A percentile compares a stretch with the other conserved stretches of the same genome.
These are phyloP conservation scores for Solanum tarijense DNA, from an alignment of 257 asterid species.

Conservation along the genomic window DNA sequence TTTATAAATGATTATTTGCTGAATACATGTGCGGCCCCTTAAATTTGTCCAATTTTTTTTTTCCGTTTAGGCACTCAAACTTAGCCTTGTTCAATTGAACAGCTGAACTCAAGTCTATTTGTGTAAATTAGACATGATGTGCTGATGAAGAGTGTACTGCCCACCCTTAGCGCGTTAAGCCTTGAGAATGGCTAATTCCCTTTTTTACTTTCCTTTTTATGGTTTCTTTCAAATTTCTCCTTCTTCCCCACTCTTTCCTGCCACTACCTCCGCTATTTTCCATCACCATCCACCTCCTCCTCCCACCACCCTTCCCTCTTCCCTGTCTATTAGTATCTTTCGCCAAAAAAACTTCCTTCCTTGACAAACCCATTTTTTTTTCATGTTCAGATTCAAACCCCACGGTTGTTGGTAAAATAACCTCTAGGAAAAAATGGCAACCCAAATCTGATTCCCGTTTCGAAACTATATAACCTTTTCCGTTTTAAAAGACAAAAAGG, in stretches of 20 bases:
- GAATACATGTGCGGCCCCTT: background rate
- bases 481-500: background rate
- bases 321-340: background rate
- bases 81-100: background rate
- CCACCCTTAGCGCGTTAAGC: background rate
- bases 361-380: background rate
- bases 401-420: background rate
- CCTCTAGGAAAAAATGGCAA: background rate
- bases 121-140: background rate
- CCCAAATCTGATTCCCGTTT: background rate
- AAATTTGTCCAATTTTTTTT: background rate
- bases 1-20: background rate
- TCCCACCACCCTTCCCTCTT: background rate
- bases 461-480: background rate
- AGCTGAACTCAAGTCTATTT: background rate
- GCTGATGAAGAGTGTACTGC: background rate
- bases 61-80: background rate
- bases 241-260: background rate
- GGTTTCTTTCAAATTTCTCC: background rate
- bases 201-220: background rate
- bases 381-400: background rate
- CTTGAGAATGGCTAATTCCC: background rate
- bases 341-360: background rate
- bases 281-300: background rate
- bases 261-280: background rate